Evolutionary conservation across 2,329 filamentous ascomycete genomes (phyloP).

Genomic region (Colletotrichum simmondsii): DNA sequence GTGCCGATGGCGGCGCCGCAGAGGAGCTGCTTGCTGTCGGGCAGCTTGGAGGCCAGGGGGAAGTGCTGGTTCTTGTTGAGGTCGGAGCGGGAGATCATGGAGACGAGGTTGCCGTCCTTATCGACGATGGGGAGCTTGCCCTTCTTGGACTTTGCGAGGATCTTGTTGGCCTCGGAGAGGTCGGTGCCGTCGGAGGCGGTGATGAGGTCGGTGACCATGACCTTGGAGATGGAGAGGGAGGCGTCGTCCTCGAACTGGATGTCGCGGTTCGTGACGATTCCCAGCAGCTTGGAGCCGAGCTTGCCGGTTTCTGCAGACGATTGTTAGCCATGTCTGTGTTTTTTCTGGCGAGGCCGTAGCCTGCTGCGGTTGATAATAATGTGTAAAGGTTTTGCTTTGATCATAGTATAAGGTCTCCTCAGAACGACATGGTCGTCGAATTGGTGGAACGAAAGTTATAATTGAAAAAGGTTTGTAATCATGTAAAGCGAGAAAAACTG

Average conservation of each 20-base stretch:
- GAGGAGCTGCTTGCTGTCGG: slow-evolving; percentile 96
- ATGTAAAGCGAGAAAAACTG: slow-evolving; percentile 54
- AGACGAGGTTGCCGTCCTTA: slow-evolving; percentile 84
- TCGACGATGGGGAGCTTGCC: slow-evolving; percentile 97
- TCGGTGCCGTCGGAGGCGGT: slow-evolving; percentile 87
- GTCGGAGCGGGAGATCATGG: slow-evolving; percentile 93
- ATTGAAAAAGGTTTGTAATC: slow-evolving; percentile 83
- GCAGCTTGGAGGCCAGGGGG: slow-evolving; percentile 94
- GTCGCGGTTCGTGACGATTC: slow-evolving; percentile 97
- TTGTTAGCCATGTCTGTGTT: slow-evolving; percentile 48
- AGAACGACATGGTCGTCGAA: slow-evolving; percentile 83
- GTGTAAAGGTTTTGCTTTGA: slow-evolving; percentile 9
- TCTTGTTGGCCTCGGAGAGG: slow-evolving; percentile 88
- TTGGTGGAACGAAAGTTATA: slow-evolving; percentile 99
- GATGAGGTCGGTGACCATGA: slow-evolving; percentile 96
- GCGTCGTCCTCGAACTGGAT: slow-evolving; percentile 92
- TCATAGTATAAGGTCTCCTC: slow-evolving; percentile 70
- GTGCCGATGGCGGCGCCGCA: slow-evolving; percentile 96
- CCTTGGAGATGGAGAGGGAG: slow-evolving; percentile 79
- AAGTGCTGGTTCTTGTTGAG: slow-evolving; percentile 99
- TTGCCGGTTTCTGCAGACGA: slow-evolving; percentile 80
- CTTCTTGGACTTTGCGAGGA: slow-evolving; percentile 96
- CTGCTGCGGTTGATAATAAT: slow-evolving; percentile 30
- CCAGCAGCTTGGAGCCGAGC: slow-evolving; percentile 93
- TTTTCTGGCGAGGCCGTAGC: neutral